Evolutionary conservation across 306 rosid species (phyloP), one percentile per base, ranked within the genome.

Genomic region (Cucurbita argyrosperma): DNA sequence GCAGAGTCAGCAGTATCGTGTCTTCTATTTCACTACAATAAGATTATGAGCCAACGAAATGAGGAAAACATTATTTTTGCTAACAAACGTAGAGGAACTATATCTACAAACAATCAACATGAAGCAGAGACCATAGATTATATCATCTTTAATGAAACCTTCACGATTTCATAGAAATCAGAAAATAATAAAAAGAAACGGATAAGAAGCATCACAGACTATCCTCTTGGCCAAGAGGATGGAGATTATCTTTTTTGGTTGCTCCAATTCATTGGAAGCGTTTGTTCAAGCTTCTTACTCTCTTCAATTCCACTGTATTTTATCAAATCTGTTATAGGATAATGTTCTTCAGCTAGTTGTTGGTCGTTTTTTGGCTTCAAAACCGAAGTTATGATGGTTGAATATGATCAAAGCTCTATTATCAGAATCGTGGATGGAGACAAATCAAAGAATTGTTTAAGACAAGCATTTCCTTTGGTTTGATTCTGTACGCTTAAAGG

Each of bases 21-120:
- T 93, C 92, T 89, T 93, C 96, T 79, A 93, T 87, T 78, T 88
- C 88, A 76, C 98, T 93, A 55, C 76, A 83, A 43, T 74, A 82
- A 46, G 50, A 63, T 43, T 74, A 82, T 37, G 46, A 67, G 50
- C 61, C 61, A 57, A 35, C 56, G 18, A 73, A 40, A 40, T 19
- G 49, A 55, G 4, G 16, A n/a, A 21, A 12, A 40, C 52, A 67
- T 10, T 5, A 70, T 43, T 76, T 72, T 43, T 49, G 39, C 72
- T 26, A 68, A 35, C 30, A 40, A 54, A 49, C 53, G 14, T 71
- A 53, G 72, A 68, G 5, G 74, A 56, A 38, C 13, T 56, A 78
- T 40, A 10, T 9, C 15, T 10, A 39, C 49, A 66, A 66, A 12
- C 37, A 64, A 40, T 64, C 19, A 39, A 18, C 68, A 61, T 64